Percentiles rank a stretch among this genome's conserved stretches.
Evolutionary conservation across 441 rosid species (phyloP).

Genomic region (Gossypium schwendimanii): DNA sequence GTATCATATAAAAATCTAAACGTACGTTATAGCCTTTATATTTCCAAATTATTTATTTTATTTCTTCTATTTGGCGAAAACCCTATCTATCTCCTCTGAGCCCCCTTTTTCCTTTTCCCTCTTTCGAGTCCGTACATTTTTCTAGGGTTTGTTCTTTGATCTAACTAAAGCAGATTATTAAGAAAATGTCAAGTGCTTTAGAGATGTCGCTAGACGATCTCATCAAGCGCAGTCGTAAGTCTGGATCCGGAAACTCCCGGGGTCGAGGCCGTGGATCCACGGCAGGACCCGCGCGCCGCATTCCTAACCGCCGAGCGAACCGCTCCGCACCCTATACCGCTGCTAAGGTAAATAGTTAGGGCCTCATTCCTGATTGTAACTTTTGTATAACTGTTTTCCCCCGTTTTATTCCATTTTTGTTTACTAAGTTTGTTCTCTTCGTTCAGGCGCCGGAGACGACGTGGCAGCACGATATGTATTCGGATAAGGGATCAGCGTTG

Average conservation of each 20-base stretch:
- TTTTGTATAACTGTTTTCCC: constrained; percentile 2
- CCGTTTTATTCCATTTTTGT: constrained; percentile 14
- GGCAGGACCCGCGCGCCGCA: constrained; percentile 71
- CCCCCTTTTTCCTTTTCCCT: too few relatives aligned
- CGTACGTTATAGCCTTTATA: too few relatives aligned
- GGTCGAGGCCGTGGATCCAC: constrained; percentile 63
- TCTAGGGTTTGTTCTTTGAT: background rate
- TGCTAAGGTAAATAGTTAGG: constrained; percentile 34
- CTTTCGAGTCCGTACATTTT: too few relatives aligned
- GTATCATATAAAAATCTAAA: too few relatives aligned
- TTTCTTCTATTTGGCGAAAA: too few relatives aligned
- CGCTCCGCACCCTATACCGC: constrained; percentile 64
- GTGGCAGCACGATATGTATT: constrained; percentile 87
- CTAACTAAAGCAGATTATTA: background rate
- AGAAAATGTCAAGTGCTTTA: constrained; percentile 64
- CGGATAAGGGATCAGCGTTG: constrained; percentile 38
- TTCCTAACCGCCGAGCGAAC: constrained; percentile 46
- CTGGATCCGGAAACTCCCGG: constrained; percentile 47
- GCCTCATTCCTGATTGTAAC: background rate
- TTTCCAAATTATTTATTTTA: too few relatives aligned
- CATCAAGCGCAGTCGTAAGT: constrained; percentile 65
- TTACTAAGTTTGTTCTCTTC: constrained; percentile 11
- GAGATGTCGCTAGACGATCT: constrained; percentile 95
- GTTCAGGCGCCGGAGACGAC: constrained; percentile 73
- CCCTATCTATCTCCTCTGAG: too few relatives aligned